Evolutionary conservation across 2,329 filamentous ascomycete species (phyloP).

Genomic region (Monosporascus sp.): DNA sequence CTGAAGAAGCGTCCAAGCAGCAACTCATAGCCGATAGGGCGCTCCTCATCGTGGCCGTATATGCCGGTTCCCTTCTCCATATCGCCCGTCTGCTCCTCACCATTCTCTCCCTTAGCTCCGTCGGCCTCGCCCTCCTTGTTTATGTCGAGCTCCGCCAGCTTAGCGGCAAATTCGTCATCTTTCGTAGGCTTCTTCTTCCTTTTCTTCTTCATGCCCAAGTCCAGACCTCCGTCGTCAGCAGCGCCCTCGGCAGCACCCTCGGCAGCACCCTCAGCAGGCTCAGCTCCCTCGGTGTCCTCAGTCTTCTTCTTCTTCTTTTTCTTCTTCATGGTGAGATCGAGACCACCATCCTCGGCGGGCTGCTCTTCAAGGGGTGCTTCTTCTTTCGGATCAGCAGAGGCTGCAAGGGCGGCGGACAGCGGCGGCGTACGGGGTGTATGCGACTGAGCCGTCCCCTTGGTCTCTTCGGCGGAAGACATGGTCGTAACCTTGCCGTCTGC

Average conservation of each 20-base stretch:
- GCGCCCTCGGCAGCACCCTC: constrained; percentile 51
- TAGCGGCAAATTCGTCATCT: constrained; percentile 49
- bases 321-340: constrained; percentile 69
- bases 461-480: constrained; percentile 65
- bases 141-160: constrained; percentile 57
- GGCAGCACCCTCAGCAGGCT: constrained; percentile 40
- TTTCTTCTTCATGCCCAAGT: constrained; percentile 83
- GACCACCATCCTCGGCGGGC: constrained; percentile 49
- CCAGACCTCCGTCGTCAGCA: constrained; percentile 51
- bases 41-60: constrained; percentile 76
- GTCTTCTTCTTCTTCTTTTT: constrained; percentile 58
- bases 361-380: constrained; percentile 21
- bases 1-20: constrained; percentile 91
- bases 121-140: constrained; percentile 55
- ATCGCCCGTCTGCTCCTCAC: constrained; percentile 63
- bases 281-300: constrained; percentile 47
- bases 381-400: constrained; percentile 48
- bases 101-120: constrained; percentile 40
- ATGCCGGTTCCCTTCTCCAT: constrained; percentile 84
- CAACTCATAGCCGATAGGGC: constrained; percentile 75
- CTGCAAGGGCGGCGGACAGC: constrained; percentile 47
- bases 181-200: constrained; percentile 44
- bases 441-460: constrained; percentile 76
- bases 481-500: constrained; percentile 80
- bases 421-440: constrained; percentile 66